A percentile compares a stretch with the other conserved stretches of the same genome.
These are phyloP conservation scores for Botrytis fragariae DNA, from an alignment of 2,329 filamentous ascomycete genomes.

Conservation along the genomic window DNA sequence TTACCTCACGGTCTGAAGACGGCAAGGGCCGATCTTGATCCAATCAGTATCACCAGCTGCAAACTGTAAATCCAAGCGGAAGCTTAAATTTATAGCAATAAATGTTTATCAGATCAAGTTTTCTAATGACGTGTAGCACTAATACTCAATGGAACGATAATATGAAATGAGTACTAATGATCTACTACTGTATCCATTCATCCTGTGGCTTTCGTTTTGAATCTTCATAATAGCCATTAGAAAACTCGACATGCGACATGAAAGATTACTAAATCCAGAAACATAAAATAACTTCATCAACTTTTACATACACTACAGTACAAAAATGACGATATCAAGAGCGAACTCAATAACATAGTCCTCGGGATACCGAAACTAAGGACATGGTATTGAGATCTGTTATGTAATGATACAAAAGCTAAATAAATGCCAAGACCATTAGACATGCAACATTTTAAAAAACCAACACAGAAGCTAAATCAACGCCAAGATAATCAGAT, in stretches of 20 bases:
- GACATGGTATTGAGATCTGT: too few species aligned
- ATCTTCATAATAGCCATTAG: rapidly evolving
- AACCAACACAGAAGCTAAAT: neutral
- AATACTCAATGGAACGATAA: rapidly evolving
- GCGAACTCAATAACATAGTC: too few species aligned
- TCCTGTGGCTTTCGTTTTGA: rapidly evolving
- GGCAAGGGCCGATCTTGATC: too few species aligned
- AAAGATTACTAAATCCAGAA: rapidly evolving
- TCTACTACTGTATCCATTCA: rapidly evolving
- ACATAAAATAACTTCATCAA: neutral
- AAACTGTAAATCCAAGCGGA: neutral
- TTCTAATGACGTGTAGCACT: neutral
- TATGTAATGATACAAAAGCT: too few species aligned
- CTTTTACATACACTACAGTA: neutral
- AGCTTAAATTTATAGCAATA: neutral
- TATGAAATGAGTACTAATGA: rapidly evolving
- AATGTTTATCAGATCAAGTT: neutral
- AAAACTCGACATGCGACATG: neutral
- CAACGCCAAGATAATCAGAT: neutral
- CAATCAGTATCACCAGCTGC: neutral
- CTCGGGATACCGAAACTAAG: too few species aligned
- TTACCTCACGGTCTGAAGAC: neutral
- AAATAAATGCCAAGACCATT: neutral
- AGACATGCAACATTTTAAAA: neutral
- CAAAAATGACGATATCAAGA: neutral